Conservation (phyloP, 345 rosid genomes). For the Barbarea vulgaris region DNA sequence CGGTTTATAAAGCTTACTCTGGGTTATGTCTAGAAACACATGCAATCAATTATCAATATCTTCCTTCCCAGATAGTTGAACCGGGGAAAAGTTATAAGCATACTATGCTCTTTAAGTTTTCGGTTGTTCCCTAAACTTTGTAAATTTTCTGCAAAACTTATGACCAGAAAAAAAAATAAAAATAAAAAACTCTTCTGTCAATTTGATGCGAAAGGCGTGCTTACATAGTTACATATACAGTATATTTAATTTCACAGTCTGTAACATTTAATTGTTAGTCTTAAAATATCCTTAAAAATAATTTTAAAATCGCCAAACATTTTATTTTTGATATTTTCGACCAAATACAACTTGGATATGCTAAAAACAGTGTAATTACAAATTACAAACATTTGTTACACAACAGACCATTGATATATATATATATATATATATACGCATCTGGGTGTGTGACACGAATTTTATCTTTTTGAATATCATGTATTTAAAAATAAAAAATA, state of each 20-base stretch:
- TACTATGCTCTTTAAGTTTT: slow-evolving; percentile 1
- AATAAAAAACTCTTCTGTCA: neutral
- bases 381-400: slow-evolving; percentile 8
- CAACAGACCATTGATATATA: neutral
- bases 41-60: neutral
- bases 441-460: neutral
- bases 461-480: neutral
- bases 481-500: neutral
- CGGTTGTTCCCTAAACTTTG: neutral
- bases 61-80: neutral
- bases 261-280: neutral
- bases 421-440: neutral
- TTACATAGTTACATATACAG: neutral
- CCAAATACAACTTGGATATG: slow-evolving; percentile 23
- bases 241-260: too few relatives aligned
- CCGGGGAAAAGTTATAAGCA: neutral
- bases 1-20: neutral
- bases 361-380: slow-evolving; percentile 1
- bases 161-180: neutral
- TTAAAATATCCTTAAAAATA: too few relatives aligned
- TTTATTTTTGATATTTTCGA: neutral
- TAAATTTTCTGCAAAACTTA: neutral
- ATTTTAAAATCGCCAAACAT: neutral
- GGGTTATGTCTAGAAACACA: slow-evolving; percentile 5
- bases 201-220: neutral